Base-by-base conservation (phyloP, 2,329 filamentous ascomycete species). In the Trichoderma semiorbis region DNA sequence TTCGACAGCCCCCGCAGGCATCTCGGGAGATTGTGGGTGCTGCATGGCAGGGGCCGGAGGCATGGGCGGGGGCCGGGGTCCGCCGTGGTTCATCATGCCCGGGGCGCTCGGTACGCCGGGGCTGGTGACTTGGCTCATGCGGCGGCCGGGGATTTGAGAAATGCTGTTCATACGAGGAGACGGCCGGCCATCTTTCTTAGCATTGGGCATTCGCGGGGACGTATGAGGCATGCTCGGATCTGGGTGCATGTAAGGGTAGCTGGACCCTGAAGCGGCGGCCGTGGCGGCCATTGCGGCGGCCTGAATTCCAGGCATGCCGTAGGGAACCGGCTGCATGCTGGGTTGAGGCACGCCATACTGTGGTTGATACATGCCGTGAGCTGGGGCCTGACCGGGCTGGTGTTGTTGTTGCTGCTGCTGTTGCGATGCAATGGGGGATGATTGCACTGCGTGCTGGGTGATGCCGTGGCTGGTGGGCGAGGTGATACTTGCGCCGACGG, bases 231-330 rank as follows among this genome's bases (percentile, higher is more conserved):
- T 86, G 83, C 86, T 90, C 24, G 89, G 86, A 77, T 95, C 92
- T 70, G 92, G 90, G 65, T 91, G 84, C 83, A 94, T 89, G 75
- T 92, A 91, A 73, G 92, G 91, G 76, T 92, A 92, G 74, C 85
- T 89, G 73, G 93, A 92, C 53, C 95, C 95, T 7, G 94, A 95
- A 12, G 95, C 95, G 1, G 95, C 95, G 21, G 95, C 95, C 1
- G 95, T 97, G 26, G 92, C 89, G 58, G 92, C 95, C 93, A 97
- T 96, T 72, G 95, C 95, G 64, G 95, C 95, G 16, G 94, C 94
- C 81, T 97, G 93, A 61, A 94, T 93, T 24, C 92, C 89, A 39
- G 92, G 91, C 82, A 95, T 93, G 72, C 88, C 91, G 84, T 97
- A 97, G 24, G 72, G 77, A 36, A 82, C 80, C 71, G 78, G 78